Evolutionary conservation across 768 basidiomycete species (phyloP), one percentile per base, ranked within the genome.

Genomic region (Clathrus columnatus): DNA sequence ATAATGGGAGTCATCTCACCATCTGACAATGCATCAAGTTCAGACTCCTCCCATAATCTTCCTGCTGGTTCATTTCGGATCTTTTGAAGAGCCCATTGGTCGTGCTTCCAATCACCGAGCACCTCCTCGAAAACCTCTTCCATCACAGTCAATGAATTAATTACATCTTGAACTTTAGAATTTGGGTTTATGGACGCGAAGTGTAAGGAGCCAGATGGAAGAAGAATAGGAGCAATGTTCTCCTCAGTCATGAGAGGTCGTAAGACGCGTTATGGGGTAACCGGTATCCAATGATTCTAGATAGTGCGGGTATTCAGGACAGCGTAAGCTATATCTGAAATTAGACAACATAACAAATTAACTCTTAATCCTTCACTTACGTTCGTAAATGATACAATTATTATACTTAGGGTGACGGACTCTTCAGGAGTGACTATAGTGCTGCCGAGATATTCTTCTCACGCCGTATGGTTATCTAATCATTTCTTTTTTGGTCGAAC

Each of bases 11-110:
- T 56, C 28, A 59, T 41, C 65, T 27, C 42, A 87, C 87, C 85
- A 64, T 85, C 78, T 29, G 77, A 80, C 7, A 91, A 73, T 29
- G 70, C 69, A 56, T 79, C 75, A 4, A 91, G 73, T 59, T 87
- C 87, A 2, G 77, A 73, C 60, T 88, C 83, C 60, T 84, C 82
- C 87, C 89, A 88, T 53, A 72, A 65, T 21, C 81, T 72, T 48
- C 86, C 87, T 47, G 67, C 68, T 20, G 69, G 72, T 64, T 89
- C 82, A 41, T 66, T 71, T 47, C 84, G 75, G 45, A 87, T 75
- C 51, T 66, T 71, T 66, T 87, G 87, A 57, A 91, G 66, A 20
- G 79, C 84, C 87, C 88, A 91, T 4, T 77, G 79, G 51, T 66
- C 68, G 27, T 82, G 76, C 43, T 77, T 69, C 16, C 84, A 69